Evolutionary conservation across 805 yeast genomes (phyloP).

Genomic region (Myxozyma lipomycoides): DNA sequence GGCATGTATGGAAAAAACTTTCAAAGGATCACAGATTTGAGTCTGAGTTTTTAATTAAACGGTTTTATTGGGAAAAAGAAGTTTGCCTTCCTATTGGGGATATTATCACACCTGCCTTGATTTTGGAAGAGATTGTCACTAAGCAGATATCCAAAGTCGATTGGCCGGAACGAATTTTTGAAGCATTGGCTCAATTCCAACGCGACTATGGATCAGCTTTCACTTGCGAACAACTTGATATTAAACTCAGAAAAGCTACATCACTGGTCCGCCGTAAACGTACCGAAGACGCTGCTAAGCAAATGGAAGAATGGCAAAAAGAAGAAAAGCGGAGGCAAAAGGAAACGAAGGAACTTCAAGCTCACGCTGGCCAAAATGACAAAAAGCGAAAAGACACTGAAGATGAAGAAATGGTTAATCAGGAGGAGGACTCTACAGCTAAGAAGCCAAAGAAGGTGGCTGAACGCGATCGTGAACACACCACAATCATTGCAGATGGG

Average conservation of each 20-base stretch:
- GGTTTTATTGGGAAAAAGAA: conserved; percentile 40
- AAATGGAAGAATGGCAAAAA: conserved; percentile 9
- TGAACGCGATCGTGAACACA: conserved; percentile 47
- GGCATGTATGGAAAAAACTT: conserved; percentile 30
- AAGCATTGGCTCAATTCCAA: conserved; percentile 44
- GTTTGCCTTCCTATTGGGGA: conserved; percentile 33
- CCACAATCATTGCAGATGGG: conserved; percentile 52
- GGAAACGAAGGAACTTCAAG: background rate
- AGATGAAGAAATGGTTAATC: background rate
- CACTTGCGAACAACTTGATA: conserved; percentile 31
- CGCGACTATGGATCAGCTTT: conserved; percentile 37
- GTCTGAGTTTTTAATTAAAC: conserved; percentile 48
- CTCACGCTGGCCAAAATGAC: background rate
- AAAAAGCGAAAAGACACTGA: conserved; percentile 9
- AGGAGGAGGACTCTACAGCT: background rate
- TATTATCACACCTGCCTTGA: conserved; percentile 28
- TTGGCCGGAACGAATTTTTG: conserved; percentile 49
- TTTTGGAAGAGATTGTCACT: conserved; percentile 39
- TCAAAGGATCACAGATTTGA: conserved; percentile 37
- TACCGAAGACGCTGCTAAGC: conserved; percentile 17
- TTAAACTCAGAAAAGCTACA: conserved; percentile 34
- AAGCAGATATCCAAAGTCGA: conserved; percentile 38
- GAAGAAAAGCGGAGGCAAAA: background rate
- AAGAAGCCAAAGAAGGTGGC: conserved; percentile 4
- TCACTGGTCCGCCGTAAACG: conserved; percentile 21